Evolutionary conservation across 2,329 filamentous ascomycete genomes (phyloP).

Genomic region (Berkeleyomyces rouxiae): DNA sequence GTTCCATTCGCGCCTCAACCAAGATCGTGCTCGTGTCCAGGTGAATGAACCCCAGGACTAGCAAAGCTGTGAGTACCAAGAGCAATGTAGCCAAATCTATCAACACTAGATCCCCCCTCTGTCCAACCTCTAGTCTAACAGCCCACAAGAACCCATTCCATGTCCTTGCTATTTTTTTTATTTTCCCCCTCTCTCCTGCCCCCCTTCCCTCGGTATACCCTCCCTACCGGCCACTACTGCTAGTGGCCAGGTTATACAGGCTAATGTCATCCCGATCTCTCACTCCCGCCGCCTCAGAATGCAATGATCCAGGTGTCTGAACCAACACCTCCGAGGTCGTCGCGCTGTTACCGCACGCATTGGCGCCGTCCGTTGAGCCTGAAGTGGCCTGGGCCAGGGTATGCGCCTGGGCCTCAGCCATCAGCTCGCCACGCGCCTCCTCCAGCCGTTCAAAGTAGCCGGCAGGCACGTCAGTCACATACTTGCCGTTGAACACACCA

Average conservation of each 20-base stretch:
- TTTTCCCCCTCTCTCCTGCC: neutral
- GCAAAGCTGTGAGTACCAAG: neutral
- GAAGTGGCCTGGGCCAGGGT: conserved; percentile 3
- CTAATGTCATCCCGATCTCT: conserved; percentile 12
- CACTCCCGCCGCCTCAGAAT: conserved; percentile 7
- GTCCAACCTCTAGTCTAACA: neutral
- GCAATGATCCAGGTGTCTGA: conserved; percentile 4
- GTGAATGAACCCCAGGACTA: neutral
- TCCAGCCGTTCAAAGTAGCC: conserved; percentile 74
- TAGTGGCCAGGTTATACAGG: conserved; percentile 11
- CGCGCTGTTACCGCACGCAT: conserved; percentile 2
- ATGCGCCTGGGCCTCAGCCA: neutral
- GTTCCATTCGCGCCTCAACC: neutral
- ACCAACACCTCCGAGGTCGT: neutral
- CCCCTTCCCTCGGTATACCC: neutral
- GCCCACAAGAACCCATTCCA: neutral
- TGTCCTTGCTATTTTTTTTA: neutral
- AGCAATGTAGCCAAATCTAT: neutral
- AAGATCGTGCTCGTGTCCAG: neutral
- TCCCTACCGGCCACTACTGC: conserved; percentile 2
- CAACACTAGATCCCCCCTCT: neutral
- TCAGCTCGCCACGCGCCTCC: conserved; percentile 49
- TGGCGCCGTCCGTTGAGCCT: neutral
- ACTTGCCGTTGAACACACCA: conserved; percentile 80
- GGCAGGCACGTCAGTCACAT: conserved; percentile 62